A percentile compares a stretch with the other conserved stretches of the same genome.
Conservation (phyloP, 495 filamentous ascomycete species). For the Neurospora hispaniola region DNA sequence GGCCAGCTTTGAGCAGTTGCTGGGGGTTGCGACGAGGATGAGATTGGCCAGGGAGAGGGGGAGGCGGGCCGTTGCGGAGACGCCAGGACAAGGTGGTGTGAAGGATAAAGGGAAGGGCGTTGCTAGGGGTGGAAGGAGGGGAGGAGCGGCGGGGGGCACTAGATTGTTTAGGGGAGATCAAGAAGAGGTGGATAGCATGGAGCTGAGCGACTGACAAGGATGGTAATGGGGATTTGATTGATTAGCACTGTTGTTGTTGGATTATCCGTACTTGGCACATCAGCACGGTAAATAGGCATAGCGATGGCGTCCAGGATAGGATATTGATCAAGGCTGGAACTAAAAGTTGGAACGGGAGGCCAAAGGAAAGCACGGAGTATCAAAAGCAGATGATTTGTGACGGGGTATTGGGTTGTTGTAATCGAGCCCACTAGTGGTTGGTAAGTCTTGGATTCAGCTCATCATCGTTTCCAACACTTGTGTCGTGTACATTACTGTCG, state of each 20-base stretch:
- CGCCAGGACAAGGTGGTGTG: constrained; percentile 5
- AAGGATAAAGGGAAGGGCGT: constrained; percentile 17
- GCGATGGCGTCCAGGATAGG: neutral
- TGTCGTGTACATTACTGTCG: neutral
- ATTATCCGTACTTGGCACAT: neutral
- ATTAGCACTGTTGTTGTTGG: neutral
- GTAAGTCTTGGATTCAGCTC: neutral
- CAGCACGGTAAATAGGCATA: neutral
- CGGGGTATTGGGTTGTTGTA: neutral
- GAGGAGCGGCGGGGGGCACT: neutral
- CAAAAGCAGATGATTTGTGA: neutral
- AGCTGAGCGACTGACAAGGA: constrained; percentile 18
- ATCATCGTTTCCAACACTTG: neutral
- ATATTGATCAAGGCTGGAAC: neutral
- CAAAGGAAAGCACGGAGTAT: neutral
- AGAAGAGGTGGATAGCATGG: constrained; percentile 10
- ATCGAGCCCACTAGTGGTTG: neutral
- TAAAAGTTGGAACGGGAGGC: neutral
- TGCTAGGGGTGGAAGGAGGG: constrained; percentile 3
- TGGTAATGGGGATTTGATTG: neutral
- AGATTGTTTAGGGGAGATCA: neutral
- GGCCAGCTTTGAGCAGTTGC: constrained; percentile 25
- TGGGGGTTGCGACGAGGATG: constrained; percentile 17
- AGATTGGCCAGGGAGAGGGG: constrained; percentile 12
- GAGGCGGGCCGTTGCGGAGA: neutral